phyloP scores from a whole-genome alignment of 176 grass and related monocot genomes.

The Tuctoria greenei region DNA sequence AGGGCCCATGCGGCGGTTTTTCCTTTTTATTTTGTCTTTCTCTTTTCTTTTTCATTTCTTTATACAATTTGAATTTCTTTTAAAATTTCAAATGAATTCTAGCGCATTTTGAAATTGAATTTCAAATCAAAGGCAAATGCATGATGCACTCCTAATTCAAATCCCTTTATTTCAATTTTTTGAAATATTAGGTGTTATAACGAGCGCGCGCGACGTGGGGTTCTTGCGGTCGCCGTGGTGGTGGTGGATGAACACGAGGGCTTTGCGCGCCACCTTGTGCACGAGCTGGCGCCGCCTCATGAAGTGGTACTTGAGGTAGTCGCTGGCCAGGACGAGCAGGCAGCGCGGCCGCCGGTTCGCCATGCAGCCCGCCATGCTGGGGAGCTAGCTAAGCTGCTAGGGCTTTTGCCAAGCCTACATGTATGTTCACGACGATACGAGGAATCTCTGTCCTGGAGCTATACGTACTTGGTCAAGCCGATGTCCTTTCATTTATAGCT shows the following conservation, averaged over 20 bases:
- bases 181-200: too few species aligned
- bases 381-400: neutral
- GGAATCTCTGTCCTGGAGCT: slow-evolving; percentile 30
- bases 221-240: slow-evolving; percentile 23
- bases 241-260: slow-evolving; percentile 32
- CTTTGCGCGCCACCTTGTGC: slow-evolving; percentile 39
- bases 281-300: slow-evolving; percentile 45
- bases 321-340: slow-evolving; percentile 28
- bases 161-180: too few species aligned
- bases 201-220: slow-evolving; percentile 10
- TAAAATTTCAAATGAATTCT: too few species aligned
- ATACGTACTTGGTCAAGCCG: slow-evolving; percentile 18
- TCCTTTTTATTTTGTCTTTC: too few species aligned
- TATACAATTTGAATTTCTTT: too few species aligned
- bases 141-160: too few species aligned
- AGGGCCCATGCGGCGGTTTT: too few species aligned
- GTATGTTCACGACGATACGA: neutral
- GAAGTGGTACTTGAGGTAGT: slow-evolving; percentile 62
- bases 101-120: too few species aligned
- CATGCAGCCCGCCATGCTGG: neutral
- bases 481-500: slow-evolving; percentile 25
- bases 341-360: slow-evolving; percentile 10
- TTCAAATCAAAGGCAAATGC: too few species aligned
- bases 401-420: slow-evolving; percentile 9
- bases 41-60: too few species aligned